These are phyloP conservation scores for Chlamydomonas sp. DNA, from an alignment of 139 green algal genomes.

Conservation along the genomic window DNA sequence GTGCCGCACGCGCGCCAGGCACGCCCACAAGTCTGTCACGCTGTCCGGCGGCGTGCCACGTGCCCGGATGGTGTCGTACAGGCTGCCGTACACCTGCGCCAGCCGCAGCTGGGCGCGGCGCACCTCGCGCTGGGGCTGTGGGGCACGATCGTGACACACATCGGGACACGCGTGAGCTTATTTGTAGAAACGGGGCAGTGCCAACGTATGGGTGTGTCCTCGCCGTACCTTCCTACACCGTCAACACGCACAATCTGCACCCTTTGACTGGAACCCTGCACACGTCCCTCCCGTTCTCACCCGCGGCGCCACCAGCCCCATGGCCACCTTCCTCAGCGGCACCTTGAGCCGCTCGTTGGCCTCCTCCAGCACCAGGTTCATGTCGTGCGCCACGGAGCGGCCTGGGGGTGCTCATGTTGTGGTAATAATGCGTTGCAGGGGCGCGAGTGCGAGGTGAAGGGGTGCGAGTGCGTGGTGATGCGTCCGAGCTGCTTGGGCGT, in stretches of 20 bases:
- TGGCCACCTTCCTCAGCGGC: slow-evolving; percentile 37
- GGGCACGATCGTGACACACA: too few species aligned
- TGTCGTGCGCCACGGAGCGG: slow-evolving; percentile 41
- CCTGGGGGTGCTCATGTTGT: neutral
- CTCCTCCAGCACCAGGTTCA: slow-evolving; percentile 65
- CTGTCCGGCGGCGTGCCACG: slow-evolving; percentile 28
- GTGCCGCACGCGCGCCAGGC: slow-evolving; percentile 53
- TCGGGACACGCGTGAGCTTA: neutral
- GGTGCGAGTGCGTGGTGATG: neutral
- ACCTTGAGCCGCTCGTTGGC: slow-evolving; percentile 66
- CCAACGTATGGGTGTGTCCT: too few species aligned
- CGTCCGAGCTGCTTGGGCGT: too few species aligned
- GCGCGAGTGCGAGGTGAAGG: neutral
- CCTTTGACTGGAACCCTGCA: too few species aligned
- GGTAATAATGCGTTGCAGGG: neutral
- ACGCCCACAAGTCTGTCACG: slow-evolving; percentile 57
- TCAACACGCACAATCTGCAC: too few species aligned
- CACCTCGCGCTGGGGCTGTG: slow-evolving; percentile 9
- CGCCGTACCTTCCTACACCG: too few species aligned
- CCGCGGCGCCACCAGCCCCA: slow-evolving; percentile 1
- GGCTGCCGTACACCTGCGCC: slow-evolving; percentile 15
- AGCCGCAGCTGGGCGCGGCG: slow-evolving; percentile 19
- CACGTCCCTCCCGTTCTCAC: neutral
- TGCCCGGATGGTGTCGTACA: slow-evolving; percentile 42
- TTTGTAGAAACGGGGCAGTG: neutral